These are phyloP conservation scores for Zelopaecilomyces penicillatus DNA, from an alignment of 2,329 filamentous ascomycete genomes.

Conservation along the genomic window DNA sequence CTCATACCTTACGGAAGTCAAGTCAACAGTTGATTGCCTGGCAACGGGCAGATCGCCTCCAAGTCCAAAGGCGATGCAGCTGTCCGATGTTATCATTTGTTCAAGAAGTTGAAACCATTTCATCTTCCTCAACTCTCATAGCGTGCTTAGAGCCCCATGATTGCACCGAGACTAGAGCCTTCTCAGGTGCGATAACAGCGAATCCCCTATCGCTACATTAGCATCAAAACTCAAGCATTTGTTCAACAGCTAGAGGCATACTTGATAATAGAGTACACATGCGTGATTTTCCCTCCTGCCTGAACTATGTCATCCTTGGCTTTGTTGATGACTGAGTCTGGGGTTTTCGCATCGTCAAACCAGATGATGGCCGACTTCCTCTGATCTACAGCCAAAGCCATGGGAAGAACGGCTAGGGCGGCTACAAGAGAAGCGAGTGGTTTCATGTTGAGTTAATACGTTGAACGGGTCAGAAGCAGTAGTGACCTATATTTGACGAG, in stretches of 20 bases:
- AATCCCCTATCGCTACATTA: slow-evolving; percentile 55
- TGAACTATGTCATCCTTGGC: slow-evolving; percentile 64
- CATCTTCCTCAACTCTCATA: slow-evolving; percentile 64
- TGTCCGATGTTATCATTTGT: neutral
- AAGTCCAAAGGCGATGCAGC: too few relatives aligned
- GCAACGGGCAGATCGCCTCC: too few relatives aligned
- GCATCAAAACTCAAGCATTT: slow-evolving; percentile 1
- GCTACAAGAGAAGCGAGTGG: slow-evolving; percentile 44
- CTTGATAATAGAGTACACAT: slow-evolving; percentile 63
- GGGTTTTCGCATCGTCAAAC: slow-evolving; percentile 59
- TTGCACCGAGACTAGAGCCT: slow-evolving; percentile 59
- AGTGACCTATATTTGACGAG: too few relatives aligned
- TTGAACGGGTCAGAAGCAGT: too few relatives aligned
- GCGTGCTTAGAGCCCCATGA: slow-evolving; percentile 44
- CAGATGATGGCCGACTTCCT: slow-evolving; percentile 71
- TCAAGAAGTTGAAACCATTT: slow-evolving; percentile 45
- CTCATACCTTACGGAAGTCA: too few relatives aligned
- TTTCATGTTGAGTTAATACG: slow-evolving; percentile 48
- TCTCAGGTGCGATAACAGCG: slow-evolving; percentile 62
- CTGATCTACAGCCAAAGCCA: slow-evolving; percentile 53
- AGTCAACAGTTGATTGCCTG: too few relatives aligned
- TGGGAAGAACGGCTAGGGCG: slow-evolving; percentile 49
- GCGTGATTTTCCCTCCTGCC: slow-evolving; percentile 69
- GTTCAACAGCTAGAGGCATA: slow-evolving; percentile 26
- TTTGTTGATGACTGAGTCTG: slow-evolving; percentile 56